Evolutionary conservation across 2,329 filamentous ascomycete genomes (phyloP), one percentile per base, ranked within the genome.

Genomic region (Aspergillus texensis): DNA sequence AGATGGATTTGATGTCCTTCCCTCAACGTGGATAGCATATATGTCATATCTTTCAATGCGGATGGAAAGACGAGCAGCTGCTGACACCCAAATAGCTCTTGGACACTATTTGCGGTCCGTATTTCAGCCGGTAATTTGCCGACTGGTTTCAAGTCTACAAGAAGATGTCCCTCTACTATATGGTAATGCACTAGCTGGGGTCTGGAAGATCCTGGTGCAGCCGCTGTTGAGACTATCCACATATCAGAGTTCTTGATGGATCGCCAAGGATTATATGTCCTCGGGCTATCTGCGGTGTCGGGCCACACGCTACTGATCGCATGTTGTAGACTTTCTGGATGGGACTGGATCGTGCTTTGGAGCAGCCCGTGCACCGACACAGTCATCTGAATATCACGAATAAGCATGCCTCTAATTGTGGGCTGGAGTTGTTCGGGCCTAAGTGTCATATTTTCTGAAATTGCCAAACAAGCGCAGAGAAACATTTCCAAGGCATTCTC

Each of bases 121-220:
- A 85, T 83, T 1, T 83, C 74, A 1, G 78, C 68, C 0, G 89
- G 88, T 0, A 90, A 78, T 14, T 82, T 85, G 1, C 84, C 81
- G 12, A 85, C 66, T 6, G 81, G 77, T 53, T 81, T 70, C 0
- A 83, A 80, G 62, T 86, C 75, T 10, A 86, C 76, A 0, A 85
- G 72, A 0, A 86, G 70, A 52, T 81, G 77, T 0, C 84, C 84
- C 39, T 80, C 76, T 0, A 85, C 57, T 0, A 82, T 64, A 65
- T 85, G 74, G 66, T 80, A 84, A 45, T 81, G 77, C 0, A 85
- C 67, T 2, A 58, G 64, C 55, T 80, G 75, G 1, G 71, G 60
- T 70, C 0, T 78, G 61, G 1, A 79, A 68, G 56, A 73, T 71
- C 11, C 71, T 66, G 58, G 14, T 76, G 64, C 9, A 59, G 62